Evolutionary conservation across 2,329 filamentous ascomycete genomes (phyloP).

Genomic region (Parafenestella ontariensis): DNA sequence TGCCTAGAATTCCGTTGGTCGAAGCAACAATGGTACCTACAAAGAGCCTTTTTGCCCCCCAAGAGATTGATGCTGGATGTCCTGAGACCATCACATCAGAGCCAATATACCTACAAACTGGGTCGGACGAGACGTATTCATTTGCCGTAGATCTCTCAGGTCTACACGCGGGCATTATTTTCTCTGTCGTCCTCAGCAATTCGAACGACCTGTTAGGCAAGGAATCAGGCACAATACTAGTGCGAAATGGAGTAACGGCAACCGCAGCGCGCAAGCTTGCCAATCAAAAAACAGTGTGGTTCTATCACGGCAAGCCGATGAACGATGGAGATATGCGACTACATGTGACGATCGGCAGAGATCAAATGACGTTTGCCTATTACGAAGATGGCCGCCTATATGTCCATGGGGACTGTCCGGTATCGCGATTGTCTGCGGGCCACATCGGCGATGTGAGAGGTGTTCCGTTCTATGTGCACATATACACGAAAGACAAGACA

Average conservation of each 20-base stretch:
- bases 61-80: background rate
- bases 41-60: conserved; percentile 1
- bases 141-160: conserved; percentile 8
- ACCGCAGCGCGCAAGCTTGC: conserved; percentile 5
- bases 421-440: conserved; percentile 1
- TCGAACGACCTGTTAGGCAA: conserved; percentile 2
- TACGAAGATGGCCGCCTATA: conserved; percentile 6
- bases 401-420: conserved; percentile 5
- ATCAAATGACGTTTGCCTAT: conserved; percentile 11
- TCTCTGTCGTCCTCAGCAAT: conserved; percentile 3
- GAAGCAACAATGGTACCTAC: conserved; percentile 5
- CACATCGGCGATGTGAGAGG: conserved; percentile 10
- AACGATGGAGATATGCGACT: conserved; percentile 12
- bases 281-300: conserved; percentile 1
- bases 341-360: conserved; percentile 8
- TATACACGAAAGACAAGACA: conserved; percentile 7
- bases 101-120: conserved; percentile 9
- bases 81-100: conserved; percentile 1
- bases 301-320: conserved; percentile 13
- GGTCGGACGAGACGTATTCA: conserved; percentile 3
- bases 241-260: conserved; percentile 8
- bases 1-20: conserved; percentile 6
- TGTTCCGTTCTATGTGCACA: conserved; percentile 5
- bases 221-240: conserved; percentile 3
- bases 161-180: conserved; percentile 1